Conservation (phyloP, 495 filamentous ascomycete genomes). For the Xylaria longipes region DNA sequence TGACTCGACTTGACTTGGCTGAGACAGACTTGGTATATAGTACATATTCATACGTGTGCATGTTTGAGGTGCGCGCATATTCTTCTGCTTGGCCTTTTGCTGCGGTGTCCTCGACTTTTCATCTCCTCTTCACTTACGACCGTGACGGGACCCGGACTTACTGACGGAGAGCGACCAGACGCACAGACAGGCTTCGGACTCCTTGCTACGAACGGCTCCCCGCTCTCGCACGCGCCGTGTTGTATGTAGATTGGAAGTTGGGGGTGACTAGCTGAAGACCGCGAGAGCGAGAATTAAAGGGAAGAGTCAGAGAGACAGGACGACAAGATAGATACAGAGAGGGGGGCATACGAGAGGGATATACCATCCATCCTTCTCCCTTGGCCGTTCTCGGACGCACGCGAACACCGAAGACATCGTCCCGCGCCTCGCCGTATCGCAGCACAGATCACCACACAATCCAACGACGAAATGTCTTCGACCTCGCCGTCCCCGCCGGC, state of each 20-base stretch:
- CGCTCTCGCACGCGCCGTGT: neutral
- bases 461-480: neutral
- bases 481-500: neutral
- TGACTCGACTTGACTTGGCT: neutral
- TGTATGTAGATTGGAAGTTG: neutral
- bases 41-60: neutral
- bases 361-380: neutral
- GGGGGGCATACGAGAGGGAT: neutral
- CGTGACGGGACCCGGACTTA: neutral
- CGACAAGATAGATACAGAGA: neutral
- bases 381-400: neutral
- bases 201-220: neutral
- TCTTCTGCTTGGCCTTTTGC: neutral
- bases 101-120: neutral
- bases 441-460: neutral
- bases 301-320: neutral
- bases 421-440: neutral
- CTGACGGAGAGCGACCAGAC: neutral
- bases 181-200: neutral
- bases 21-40: too few species aligned
- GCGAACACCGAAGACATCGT: neutral
- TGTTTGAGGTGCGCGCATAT: neutral
- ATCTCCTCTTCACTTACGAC: neutral
- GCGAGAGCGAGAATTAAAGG: neutral
- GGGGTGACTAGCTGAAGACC: neutral